A percentile compares a stretch with the other conserved stretches of the same genome.
Evolutionary conservation across 2,329 filamentous ascomycete genomes (phyloP).

Genomic region (Pseudogymnoascus destructans): DNA sequence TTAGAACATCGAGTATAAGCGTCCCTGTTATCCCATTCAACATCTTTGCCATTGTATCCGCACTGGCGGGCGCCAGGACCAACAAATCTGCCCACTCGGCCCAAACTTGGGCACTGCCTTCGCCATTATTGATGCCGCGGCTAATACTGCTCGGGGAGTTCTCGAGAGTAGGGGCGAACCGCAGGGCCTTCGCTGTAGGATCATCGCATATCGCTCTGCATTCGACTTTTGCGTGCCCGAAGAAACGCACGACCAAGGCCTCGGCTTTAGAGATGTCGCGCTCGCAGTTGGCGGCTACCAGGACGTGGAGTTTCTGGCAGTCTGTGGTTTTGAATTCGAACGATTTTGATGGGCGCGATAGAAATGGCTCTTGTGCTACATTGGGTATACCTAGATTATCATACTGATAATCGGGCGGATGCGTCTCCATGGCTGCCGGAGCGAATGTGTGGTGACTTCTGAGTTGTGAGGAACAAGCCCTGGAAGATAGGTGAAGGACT

Average conservation of each 20-base stretch:
- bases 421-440: neutral
- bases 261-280: slow-evolving; percentile 53
- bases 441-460: neutral
- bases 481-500: neutral
- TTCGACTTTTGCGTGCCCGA: slow-evolving; percentile 49
- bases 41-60: slow-evolving; percentile 78
- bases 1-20: slow-evolving; percentile 64
- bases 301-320: slow-evolving; percentile 41
- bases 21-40: slow-evolving; percentile 71
- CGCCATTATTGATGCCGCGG: neutral
- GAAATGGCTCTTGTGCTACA: slow-evolving; percentile 13
- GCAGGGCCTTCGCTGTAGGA: slow-evolving; percentile 47
- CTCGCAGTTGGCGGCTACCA: slow-evolving; percentile 52
- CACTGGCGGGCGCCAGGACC: slow-evolving; percentile 72
- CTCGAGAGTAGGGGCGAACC: slow-evolving; percentile 28
- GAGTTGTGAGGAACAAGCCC: slow-evolving; percentile 1
- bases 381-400: neutral
- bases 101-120: slow-evolving; percentile 41
- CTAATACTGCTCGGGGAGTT: slow-evolving; percentile 18
- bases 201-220: slow-evolving; percentile 52
- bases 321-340: slow-evolving; percentile 34
- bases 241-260: slow-evolving; percentile 51
- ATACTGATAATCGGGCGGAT: neutral
- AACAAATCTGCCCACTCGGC: slow-evolving; percentile 80
- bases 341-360: slow-evolving; percentile 17